Evolutionary conservation across 2,329 filamentous ascomycete species (phyloP), one percentile per base, ranked within the genome.

Genomic region (Diaporthe vaccinii): DNA sequence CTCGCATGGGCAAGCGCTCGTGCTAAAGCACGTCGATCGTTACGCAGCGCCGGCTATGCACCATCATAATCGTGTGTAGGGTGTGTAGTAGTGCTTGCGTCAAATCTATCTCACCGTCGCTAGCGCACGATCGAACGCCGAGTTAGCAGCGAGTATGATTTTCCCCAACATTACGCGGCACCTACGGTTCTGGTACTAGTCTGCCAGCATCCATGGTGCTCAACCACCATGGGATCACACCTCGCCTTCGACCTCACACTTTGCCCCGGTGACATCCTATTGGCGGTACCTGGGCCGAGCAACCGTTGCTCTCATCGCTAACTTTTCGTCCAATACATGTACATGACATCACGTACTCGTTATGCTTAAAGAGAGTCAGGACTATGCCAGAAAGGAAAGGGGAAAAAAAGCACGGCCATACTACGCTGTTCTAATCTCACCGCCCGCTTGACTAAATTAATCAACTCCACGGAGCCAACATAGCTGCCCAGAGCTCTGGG

Each of bases 331-430:
- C 65, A 41, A 69, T 55, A 69, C 46, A 55, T 39, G 34, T 55
- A 55, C 34, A 55, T 69, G 65, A 55, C 46, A 51, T 69, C 65
- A 69, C 28, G 49, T n/a, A 69, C 3, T 14, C 46, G 41, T 31
- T 69, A 55, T 53, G 65, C 65, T 69, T 69, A 55, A 55, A 55
- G 46, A 53, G 46, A 28, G n/a, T 53, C 49, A 69, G 46, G 65
- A 69, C 65, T 51, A 69, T 39, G 65, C 65, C 34, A 39, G 34
- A 69, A 69, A 7, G 14, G 5, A 25, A 10, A 39, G 12, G 0
- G 10, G 41, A 12, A 28, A 2, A 10, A 55, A 12, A 28, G 65
- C 65, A 69, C 46, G 49, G 31, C 12, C 62, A 68, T 68, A 68
- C 62, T 53, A 51, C 22, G 46, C 22, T 25, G 46, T 51, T 68